Base-by-base conservation (phyloP, 2,329 filamentous ascomycete species). In the Colletotrichum spaethianum region DNA sequence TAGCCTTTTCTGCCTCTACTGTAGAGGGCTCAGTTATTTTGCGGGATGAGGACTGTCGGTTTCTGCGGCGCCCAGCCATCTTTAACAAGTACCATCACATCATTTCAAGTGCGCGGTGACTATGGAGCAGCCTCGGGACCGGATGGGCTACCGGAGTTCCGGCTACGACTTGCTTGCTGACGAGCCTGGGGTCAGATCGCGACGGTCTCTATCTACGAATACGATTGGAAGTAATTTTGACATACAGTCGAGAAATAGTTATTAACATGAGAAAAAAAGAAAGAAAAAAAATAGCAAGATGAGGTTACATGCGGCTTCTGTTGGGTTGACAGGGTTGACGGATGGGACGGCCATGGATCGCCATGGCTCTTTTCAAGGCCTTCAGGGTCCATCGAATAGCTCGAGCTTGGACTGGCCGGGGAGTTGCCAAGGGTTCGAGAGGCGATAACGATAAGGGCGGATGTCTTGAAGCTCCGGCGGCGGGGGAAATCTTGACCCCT, bases 141-240 rank as follows among this genome's bases (percentile, higher is more conserved):
- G 57, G 40, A 44, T 14, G 44, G 42, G 2, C 57, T 42, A 33
- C 40, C 57, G 57, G 57, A 61, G 42, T 28, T 48, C 57, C 57
- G 57, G 28, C 26, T 18, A 42, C 4, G 31, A 20, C 31, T 4
- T 20, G 18, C 3, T 28, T 18, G 57, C 20, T 11, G 20, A 46
- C 9, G 26, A 52, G 11, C 33, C 33, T 2, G 33, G 33, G 33
- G 33, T 36, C 11, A 11, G 33, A 36, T 36, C 33, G 11, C 4
- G 26, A 18, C 18, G 11, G 23, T 28, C 4, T 26, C 46, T 28
- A 52, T 31, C 2, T 12, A 20, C 18, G 3, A 52, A 20, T 2
- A 52, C 2, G 46, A 4, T 18, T 18, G 9, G 18, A 3, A 52
- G 28, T 6, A 8, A 6, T 1, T 28, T 26, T n/a, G n/a, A 3